Percentiles rank a stretch among this genome's conserved stretches.
Conservation (phyloP, 2,329 filamentous ascomycete genomes). For the Monilinia laxa region DNA sequence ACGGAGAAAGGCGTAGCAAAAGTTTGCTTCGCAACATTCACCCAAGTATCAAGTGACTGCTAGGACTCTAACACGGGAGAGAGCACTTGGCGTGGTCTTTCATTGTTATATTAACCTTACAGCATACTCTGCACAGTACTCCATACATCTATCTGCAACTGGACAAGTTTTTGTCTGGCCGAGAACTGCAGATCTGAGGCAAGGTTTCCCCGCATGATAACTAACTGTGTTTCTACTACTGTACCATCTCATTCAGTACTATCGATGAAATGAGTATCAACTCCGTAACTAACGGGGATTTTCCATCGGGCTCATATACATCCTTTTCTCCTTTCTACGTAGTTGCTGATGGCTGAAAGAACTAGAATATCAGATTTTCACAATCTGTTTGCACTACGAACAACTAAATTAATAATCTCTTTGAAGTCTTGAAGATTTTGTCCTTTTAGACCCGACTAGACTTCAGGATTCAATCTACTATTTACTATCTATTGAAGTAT, state of each 20-base stretch:
- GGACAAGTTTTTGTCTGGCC: neutral
- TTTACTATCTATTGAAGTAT: no score
- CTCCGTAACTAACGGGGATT: neutral
- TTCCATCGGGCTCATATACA: neutral
- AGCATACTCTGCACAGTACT: no score
- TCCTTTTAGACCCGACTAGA: neutral
- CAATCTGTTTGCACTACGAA: neutral
- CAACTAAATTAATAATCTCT: neutral
- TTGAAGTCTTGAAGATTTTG: neutral
- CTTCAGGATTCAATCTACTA: neutral
- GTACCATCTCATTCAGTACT: neutral
- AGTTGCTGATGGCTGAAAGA: neutral
- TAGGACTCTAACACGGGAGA: neutral
- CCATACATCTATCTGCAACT: neutral
- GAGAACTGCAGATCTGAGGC: constrained; percentile 14
- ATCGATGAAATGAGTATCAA: no score
- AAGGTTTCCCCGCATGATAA: constrained; percentile 23
- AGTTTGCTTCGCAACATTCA: neutral
- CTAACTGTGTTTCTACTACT: constrained; percentile 10
- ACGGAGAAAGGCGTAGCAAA: neutral
- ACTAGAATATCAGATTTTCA: neutral
- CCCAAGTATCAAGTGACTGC: constrained; percentile 5
- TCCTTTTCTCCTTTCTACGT: neutral
- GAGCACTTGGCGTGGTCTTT: neutral
- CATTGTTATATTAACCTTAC: no score